A percentile compares a stretch with the other conserved stretches of the same genome.
phyloP scores from a whole-genome alignment of 805 yeast genomes.

The Metschnikowia hibisci region DNA sequence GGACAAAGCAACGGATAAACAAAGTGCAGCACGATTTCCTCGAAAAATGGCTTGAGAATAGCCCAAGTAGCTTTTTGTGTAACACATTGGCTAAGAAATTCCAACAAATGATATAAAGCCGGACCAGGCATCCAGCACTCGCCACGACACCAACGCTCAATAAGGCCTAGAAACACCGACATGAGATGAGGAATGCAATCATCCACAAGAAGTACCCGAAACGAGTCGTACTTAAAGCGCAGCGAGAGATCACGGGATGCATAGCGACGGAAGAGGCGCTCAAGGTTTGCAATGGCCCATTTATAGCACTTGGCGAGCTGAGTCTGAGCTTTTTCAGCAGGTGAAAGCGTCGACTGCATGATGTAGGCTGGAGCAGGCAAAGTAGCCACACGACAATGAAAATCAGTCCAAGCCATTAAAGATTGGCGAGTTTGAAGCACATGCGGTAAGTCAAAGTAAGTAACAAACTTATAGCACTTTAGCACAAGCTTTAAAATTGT shows the following conservation, averaged over 20 bases:
- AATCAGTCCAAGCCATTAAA: slow-evolving; percentile 65
- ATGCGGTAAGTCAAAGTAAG: slow-evolving; percentile 67
- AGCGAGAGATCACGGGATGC: slow-evolving; percentile 45
- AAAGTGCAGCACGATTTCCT: slow-evolving; percentile 62
- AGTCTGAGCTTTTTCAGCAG: slow-evolving; percentile 54
- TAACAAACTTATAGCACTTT: slow-evolving; percentile 74
- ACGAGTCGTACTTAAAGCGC: slow-evolving; percentile 52
- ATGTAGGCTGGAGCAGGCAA: slow-evolving; percentile 55
- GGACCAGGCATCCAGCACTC: slow-evolving; percentile 67
- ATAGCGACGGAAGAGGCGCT: slow-evolving; percentile 67
- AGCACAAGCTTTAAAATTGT: slow-evolving; percentile 54
- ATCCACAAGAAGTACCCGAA: slow-evolving; percentile 49
- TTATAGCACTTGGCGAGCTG: slow-evolving; percentile 63
- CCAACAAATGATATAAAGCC: slow-evolving; percentile 56
- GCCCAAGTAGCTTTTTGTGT: slow-evolving; percentile 57
- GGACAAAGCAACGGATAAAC: slow-evolving; percentile 76
- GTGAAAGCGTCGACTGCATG: slow-evolving; percentile 47
- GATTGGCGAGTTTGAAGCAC: slow-evolving; percentile 49
- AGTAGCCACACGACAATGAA: slow-evolving; percentile 66
- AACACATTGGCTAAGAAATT: slow-evolving; percentile 55
- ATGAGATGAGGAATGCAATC: slow-evolving; percentile 74
- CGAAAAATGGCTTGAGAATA: slow-evolving; percentile 59
- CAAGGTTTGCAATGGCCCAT: slow-evolving; percentile 82
- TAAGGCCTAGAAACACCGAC: slow-evolving; percentile 56
- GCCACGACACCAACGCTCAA: slow-evolving; percentile 69